Evolutionary conservation across 306 rosid genomes (phyloP).

Genomic region (Spatholobus suberectus): DNA sequence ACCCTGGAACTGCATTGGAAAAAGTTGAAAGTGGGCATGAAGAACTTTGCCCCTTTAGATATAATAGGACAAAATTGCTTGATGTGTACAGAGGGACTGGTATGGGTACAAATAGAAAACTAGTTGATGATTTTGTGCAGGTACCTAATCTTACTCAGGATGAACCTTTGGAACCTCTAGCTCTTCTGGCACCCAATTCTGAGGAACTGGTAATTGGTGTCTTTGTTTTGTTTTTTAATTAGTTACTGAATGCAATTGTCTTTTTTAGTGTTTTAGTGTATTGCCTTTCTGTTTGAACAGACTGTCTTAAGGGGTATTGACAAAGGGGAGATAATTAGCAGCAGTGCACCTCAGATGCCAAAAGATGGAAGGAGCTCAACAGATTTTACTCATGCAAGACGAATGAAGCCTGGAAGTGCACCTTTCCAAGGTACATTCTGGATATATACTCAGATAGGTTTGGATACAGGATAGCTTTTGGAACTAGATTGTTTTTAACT

Average conservation of each 20-base stretch:
- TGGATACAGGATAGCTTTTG: conserved; percentile 32
- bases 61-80: conserved; percentile 77
- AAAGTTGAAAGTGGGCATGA: conserved; percentile 64
- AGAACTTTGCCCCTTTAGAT: conserved; percentile 63
- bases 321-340: conserved; percentile 83
- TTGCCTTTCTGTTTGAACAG: conserved; percentile 54
- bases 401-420: conserved; percentile 69
- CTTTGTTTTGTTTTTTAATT: conserved; percentile 35
- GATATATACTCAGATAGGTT: conserved; percentile 16
- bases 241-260: background rate
- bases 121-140: conserved; percentile 72
- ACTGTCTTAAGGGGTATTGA: conserved; percentile 85
- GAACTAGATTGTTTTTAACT: conserved; percentile 42
- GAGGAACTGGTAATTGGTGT: conserved; percentile 80
- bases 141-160: conserved; percentile 73
- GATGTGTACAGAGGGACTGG: conserved; percentile 77
- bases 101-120: conserved; percentile 47
- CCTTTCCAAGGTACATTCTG: conserved; percentile 40
- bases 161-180: conserved; percentile 81
- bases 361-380: conserved; percentile 76
- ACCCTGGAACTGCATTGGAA: conserved; percentile 54
- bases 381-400: conserved; percentile 71
- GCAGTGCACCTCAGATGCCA: conserved; percentile 83
- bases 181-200: conserved; percentile 62
- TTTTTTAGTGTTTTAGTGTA: conserved; percentile 43